Evolutionary conservation across 257 asterid species (phyloP).

Genomic region (Salvia miltiorrhiza): DNA sequence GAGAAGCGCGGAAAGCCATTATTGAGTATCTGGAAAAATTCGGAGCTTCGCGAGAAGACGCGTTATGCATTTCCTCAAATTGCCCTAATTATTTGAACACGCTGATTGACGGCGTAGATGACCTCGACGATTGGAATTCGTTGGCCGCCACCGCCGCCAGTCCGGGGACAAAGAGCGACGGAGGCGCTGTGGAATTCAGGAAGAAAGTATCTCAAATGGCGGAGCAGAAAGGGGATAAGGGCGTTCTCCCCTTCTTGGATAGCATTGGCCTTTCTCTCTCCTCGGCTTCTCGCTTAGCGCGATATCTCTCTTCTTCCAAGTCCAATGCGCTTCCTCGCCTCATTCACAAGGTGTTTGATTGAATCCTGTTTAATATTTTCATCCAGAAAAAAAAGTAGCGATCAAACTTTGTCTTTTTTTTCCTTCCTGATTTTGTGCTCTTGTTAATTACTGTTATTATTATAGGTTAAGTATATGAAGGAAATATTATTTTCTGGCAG

Average conservation of each 20-base stretch:
- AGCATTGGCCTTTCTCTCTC: conserved; percentile 78
- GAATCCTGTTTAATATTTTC: not conserved
- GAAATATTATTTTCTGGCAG: conserved; percentile 72
- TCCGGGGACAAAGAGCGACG: conserved; percentile 10
- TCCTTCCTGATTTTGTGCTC: conserved; percentile 19
- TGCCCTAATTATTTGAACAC: conserved; percentile 60
- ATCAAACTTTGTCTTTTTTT: not conserved
- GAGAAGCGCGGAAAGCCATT: conserved; percentile 68
- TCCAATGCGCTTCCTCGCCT: conserved; percentile 55
- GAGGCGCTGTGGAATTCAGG: conserved; percentile 37
- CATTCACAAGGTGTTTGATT: conserved; percentile 53
- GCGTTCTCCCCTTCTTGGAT: conserved; percentile 77
- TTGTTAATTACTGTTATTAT: conserved; percentile 21
- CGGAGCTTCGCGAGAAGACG: conserved; percentile 62
- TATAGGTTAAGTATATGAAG: conserved; percentile 86
- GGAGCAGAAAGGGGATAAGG: conserved; percentile 77
- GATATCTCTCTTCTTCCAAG: conserved; percentile 53
- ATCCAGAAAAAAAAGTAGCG: not conserved
- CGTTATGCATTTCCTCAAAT: conserved; percentile 46
- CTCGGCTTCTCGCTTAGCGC: conserved; percentile 71
- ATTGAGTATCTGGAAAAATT: conserved; percentile 45
- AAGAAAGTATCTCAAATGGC: conserved; percentile 61
- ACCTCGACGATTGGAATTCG: conserved; percentile 76
- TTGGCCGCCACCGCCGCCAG: conserved; percentile 31
- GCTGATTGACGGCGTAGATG: conserved; percentile 70